Evolutionary conservation across 352 stramenopile genomes (phyloP).

Genomic region (Globisporangium canariense): DNA sequence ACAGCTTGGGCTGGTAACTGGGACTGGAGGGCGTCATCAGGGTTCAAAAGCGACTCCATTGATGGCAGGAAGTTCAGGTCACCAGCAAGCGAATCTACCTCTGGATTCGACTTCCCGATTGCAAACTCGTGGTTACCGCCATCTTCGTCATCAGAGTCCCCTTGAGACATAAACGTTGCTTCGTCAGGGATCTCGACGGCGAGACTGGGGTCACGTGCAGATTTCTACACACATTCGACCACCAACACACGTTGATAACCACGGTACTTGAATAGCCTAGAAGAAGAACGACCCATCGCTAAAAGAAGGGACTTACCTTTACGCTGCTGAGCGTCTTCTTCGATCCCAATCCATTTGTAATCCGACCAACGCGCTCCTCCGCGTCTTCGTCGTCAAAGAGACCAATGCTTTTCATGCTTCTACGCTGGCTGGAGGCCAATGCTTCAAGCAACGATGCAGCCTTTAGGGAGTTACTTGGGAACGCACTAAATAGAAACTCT

Average conservation of each 20-base stretch:
- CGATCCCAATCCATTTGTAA: not conserved
- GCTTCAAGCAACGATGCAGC: constrained; percentile 39
- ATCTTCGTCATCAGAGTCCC: constrained; percentile 8
- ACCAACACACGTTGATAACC: no score
- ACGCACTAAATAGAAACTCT: constrained; percentile 32
- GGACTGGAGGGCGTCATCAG: not conserved
- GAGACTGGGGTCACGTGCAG: not conserved
- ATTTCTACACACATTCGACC: not conserved
- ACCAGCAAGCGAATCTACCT: not conserved
- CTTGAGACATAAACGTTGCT: constrained; percentile 1
- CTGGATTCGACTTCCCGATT: not conserved
- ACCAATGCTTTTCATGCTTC: not conserved
- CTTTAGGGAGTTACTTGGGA: constrained; percentile 27
- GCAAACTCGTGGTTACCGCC: not conserved
- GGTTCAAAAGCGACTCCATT: not conserved
- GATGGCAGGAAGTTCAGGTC: not conserved
- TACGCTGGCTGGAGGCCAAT: constrained; percentile 18
- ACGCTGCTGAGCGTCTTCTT: not conserved
- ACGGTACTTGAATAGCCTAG: no score
- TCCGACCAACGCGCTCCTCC: not conserved
- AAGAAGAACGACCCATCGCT: not conserved
- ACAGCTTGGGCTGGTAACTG: not conserved
- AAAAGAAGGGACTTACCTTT: not conserved
- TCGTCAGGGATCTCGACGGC: not conserved
- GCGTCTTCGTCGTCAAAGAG: constrained; percentile 15